These are phyloP conservation scores for Termitomyces sp. DNA, from an alignment of 768 basidiomycete genomes.

Conservation along the genomic window DNA sequence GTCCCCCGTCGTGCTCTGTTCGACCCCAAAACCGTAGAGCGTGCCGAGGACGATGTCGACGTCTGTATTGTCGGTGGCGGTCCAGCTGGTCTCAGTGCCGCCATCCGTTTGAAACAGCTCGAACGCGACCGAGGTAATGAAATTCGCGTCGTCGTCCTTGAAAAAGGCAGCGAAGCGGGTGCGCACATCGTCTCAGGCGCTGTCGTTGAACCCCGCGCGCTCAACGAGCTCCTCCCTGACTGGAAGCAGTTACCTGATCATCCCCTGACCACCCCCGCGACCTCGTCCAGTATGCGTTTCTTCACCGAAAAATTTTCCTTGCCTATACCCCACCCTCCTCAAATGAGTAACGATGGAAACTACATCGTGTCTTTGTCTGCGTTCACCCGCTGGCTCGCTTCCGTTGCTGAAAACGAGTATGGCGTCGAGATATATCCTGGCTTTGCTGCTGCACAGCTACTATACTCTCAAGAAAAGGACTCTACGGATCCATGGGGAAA, in stretches of 20 bases:
- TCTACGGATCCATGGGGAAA: constrained; percentile 33
- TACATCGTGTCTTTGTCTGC: constrained; percentile 88
- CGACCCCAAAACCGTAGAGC: constrained; percentile 63
- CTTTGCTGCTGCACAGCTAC: constrained; percentile 84
- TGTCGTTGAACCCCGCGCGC: constrained; percentile 87
- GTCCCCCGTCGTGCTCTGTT: constrained; percentile 21
- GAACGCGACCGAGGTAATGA: constrained; percentile 75
- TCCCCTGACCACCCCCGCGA: constrained; percentile 78
- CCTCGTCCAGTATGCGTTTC: constrained; percentile 78
- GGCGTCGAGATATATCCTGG: constrained; percentile 97
- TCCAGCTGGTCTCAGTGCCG: constrained; percentile 93
- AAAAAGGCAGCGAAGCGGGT: constrained; percentile 92
- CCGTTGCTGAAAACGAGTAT: constrained; percentile 68
- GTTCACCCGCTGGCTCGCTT: constrained; percentile 85
- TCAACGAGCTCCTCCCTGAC: constrained; percentile 85
- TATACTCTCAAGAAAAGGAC: constrained; percentile 55
- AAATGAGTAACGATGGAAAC: constrained; percentile 93
- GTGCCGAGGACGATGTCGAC: constrained; percentile 88
- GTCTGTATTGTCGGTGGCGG: constrained; percentile 97
- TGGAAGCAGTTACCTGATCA: constrained; percentile 66
- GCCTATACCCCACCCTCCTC: constrained; percentile 92
- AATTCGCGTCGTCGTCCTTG: constrained; percentile 87
- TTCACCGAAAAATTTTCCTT: constrained; percentile 64
- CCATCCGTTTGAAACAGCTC: constrained; percentile 91
- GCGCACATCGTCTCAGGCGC: constrained; percentile 95